Percentiles rank a stretch among this genome's conserved stretches.
Evolutionary conservation across 164 flowering plant genomes (phyloP).

Genomic region (Magnolia sinica): DNA sequence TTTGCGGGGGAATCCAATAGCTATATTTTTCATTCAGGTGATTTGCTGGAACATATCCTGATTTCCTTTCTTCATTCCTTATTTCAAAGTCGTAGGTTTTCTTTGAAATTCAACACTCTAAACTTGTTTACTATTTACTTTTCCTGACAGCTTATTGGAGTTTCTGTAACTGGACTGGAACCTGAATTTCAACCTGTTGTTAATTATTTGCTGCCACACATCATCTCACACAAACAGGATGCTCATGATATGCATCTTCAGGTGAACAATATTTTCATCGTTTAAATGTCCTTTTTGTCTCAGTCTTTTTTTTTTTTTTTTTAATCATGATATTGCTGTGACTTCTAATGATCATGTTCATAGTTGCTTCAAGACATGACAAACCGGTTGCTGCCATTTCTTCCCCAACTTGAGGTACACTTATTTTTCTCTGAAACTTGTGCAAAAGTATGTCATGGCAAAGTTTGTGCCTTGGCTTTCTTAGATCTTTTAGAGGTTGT

Average conservation of each 20-base stretch:
- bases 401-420: conserved; percentile 91
- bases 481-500: background rate
- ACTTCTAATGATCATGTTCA: conserved; percentile 34
- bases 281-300: conserved; percentile 4
- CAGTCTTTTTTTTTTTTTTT: background rate
- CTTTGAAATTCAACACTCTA: background rate
- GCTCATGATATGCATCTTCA: conserved; percentile 74
- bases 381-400: conserved; percentile 58
- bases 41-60: background rate
- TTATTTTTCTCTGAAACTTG: background rate
- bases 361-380: conserved; percentile 95
- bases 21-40: conserved; percentile 90
- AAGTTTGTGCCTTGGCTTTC: background rate
- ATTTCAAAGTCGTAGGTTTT: background rate
- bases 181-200: conserved; percentile 93
- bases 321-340: conserved; percentile 16
- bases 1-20: conserved; percentile 91
- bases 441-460: background rate
- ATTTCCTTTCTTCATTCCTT: too few species aligned
- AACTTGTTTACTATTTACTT: conserved; percentile 4
- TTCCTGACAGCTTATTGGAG: conserved; percentile 67
- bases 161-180: conserved; percentile 72
- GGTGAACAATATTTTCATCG: conserved; percentile 38
- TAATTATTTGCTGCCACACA: conserved; percentile 69
- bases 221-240: conserved; percentile 75